Evolutionary conservation across 306 rosid species (phyloP).

Genomic region (Quercus engelmannii): DNA sequence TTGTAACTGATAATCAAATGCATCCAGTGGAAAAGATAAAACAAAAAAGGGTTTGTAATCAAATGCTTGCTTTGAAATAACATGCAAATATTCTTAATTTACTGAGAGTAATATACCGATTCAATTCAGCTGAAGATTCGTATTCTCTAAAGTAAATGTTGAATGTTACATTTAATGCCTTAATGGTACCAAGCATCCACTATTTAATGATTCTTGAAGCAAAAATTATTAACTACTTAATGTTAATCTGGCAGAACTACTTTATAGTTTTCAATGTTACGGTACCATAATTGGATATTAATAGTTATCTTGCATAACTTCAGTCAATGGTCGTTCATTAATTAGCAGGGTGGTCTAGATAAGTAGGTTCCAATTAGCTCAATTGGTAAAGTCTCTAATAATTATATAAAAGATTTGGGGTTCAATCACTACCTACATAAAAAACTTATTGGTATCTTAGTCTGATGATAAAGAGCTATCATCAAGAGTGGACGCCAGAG

Average conservation of each 20-base stretch:
- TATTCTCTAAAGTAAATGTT: background rate
- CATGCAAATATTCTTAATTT: background rate
- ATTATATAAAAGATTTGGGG: no score
- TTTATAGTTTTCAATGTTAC: background rate
- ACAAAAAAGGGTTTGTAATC: no score
- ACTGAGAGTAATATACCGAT: background rate
- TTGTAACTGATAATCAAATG: no score
- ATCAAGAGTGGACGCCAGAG: accelerated
- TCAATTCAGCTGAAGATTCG: background rate
- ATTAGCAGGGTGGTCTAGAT: background rate
- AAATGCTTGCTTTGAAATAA: no score
- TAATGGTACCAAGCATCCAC: background rate
- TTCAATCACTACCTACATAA: no score
- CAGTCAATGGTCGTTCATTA: background rate
- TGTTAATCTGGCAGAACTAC: background rate
- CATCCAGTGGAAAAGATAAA: no score
- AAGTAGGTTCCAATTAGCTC: background rate
- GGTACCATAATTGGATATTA: background rate
- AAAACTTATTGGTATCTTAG: no score
- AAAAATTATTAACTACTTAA: background rate
- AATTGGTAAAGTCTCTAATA: no score
- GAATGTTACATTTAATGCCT: background rate
- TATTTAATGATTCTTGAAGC: background rate
- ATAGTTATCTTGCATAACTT: background rate
- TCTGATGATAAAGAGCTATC: no score